Evolutionary conservation across 2,329 filamentous ascomycete species (phyloP).

Genomic region (Botrytis byssoidea): DNA sequence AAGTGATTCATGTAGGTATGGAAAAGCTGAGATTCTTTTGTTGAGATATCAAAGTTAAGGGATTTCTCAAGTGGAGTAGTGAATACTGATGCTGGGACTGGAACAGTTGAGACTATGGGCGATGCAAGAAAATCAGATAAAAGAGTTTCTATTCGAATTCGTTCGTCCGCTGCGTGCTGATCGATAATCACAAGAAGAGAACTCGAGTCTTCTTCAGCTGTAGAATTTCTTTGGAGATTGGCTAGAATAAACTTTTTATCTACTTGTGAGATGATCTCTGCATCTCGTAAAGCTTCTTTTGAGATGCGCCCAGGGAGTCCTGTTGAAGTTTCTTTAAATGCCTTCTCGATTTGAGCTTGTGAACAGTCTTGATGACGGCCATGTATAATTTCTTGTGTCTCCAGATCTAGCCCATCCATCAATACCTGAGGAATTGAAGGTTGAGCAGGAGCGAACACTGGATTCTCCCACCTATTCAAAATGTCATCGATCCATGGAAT

Average conservation of each 20-base stretch:
- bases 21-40: constrained; percentile 60
- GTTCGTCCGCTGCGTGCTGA: constrained; percentile 93
- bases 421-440: constrained; percentile 46
- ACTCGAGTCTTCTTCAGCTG: constrained; percentile 20
- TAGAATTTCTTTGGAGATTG: constrained; percentile 40
- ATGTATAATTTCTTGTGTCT: constrained; percentile 29
- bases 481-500: constrained; percentile 60
- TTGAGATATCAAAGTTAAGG: constrained; percentile 63
- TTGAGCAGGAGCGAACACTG: constrained; percentile 61
- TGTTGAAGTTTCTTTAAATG: constrained; percentile 31
- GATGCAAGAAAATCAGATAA: constrained; percentile 55
- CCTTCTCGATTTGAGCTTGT: constrained; percentile 34
- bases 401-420: constrained; percentile 36
- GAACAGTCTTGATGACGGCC: constrained; percentile 33
- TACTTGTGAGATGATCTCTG: constrained; percentile 75
- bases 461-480: constrained; percentile 69
- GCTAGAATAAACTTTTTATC: constrained; percentile 86
- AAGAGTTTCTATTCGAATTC: constrained; percentile 74
- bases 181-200: constrained; percentile 72
- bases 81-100: constrained; percentile 30
- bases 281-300: constrained; percentile 56
- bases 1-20: constrained; percentile 56
- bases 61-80: constrained; percentile 49
- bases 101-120: constrained; percentile 11
- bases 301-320: constrained; percentile 53